Percentiles rank a stretch among this genome's conserved stretches.
Evolutionary conservation across 306 rosid genomes (phyloP).

Genomic region (Prunus mongolica): DNA sequence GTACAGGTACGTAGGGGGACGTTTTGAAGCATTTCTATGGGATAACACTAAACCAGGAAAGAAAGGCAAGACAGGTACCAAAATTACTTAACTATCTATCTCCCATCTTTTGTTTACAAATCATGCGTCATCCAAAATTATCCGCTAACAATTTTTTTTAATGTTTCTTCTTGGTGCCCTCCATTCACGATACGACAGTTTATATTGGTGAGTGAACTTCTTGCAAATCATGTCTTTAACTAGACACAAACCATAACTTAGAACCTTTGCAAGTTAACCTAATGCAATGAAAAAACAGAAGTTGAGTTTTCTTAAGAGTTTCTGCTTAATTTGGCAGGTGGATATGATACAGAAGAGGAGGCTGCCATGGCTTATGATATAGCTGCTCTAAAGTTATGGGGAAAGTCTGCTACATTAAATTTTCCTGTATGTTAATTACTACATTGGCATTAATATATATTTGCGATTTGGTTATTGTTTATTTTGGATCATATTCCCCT

Average conservation of each 20-base stretch:
- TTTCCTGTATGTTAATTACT: conserved; percentile 35
- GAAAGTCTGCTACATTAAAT: conserved; percentile 24
- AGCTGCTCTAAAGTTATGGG: conserved; percentile 42
- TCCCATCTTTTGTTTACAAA: neutral
- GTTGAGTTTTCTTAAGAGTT: neutral
- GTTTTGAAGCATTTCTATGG: conserved; percentile 41
- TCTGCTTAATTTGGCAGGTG: conserved; percentile 11
- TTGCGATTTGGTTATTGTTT: neutral
- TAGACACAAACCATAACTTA: neutral
- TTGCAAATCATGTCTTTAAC: neutral
- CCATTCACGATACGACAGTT: conserved; percentile 7
- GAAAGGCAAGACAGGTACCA: conserved; percentile 25
- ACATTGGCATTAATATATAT: neutral
- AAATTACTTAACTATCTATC: neutral
- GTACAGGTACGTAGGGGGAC: conserved; percentile 11
- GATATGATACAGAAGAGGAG: conserved; percentile 20
- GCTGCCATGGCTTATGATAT: conserved; percentile 45
- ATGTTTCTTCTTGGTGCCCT: neutral
- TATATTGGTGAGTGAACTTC: conserved; percentile 37
- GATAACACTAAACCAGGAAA: conserved; percentile 9
- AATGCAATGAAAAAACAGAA: neutral
- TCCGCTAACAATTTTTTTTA: neutral
- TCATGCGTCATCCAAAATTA: neutral
- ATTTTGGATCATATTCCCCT: neutral
- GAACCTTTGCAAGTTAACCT: neutral